phyloP scores from a whole-genome alignment of 2,329 filamentous ascomycete genomes.

The Mariannaea sp. region DNA sequence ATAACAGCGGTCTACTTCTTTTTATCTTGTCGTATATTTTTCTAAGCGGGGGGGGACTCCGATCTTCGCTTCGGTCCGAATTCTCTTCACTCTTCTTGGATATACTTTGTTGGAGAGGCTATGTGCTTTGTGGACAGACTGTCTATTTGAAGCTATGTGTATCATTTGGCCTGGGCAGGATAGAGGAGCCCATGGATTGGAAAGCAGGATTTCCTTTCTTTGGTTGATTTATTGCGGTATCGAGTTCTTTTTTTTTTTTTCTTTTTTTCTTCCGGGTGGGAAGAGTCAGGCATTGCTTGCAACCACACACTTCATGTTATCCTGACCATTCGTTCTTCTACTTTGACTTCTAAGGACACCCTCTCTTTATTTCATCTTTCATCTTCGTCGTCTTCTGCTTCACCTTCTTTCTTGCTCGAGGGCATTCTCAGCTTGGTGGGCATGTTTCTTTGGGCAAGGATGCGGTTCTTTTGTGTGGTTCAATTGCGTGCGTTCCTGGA shows the following conservation, averaged over 20 bases:
- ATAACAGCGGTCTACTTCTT: conserved; percentile 23
- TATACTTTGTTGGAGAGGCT: conserved; percentile 43
- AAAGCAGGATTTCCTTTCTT: conserved; percentile 24
- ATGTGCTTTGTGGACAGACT: conserved; percentile 41
- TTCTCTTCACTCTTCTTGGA: conserved; percentile 41
- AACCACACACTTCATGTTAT: no score
- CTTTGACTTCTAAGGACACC: no score
- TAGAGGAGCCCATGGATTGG: conserved; percentile 46
- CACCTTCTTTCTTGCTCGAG: neutral
- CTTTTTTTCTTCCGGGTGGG: conserved; percentile 10
- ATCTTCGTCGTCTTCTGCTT: conserved; percentile 20
- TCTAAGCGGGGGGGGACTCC: conserved; percentile 24
- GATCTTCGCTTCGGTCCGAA: conserved; percentile 33
- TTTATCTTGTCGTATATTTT: conserved; percentile 21
- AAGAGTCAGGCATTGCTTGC: conserved; percentile 25
- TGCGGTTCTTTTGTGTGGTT: conserved; percentile 29
- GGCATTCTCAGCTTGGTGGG: conserved; percentile 29
- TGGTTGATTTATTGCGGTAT: conserved; percentile 8
- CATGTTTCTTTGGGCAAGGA: conserved; percentile 20
- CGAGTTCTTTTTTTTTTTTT: no score
- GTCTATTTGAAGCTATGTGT: conserved; percentile 40
- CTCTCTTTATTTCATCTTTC: conserved; percentile 28
- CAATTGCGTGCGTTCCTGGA: conserved; percentile 27
- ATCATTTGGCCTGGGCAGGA: conserved; percentile 44
- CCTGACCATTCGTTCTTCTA: no score